phyloP scores from a whole-genome alignment of 352 stramenopile genomes.

The Phytophthora lateralis region DNA sequence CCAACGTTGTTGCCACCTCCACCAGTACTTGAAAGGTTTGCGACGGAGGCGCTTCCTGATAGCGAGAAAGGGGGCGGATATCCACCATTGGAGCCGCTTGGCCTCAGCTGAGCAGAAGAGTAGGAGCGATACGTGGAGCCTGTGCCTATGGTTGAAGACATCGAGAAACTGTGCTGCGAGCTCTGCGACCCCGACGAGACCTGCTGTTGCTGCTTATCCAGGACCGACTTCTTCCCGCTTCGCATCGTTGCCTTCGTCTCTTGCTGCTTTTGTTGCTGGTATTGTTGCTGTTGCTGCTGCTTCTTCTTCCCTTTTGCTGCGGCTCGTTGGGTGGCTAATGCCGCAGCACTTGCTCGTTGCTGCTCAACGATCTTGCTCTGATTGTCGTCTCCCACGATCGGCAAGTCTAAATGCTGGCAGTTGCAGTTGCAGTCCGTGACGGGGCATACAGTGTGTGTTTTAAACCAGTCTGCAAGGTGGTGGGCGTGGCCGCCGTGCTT shows the following conservation, averaged over 20 bases:
- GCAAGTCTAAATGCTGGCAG: slow-evolving; percentile 85
- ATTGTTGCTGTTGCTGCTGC: slow-evolving; percentile 26
- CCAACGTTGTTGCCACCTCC: slow-evolving; percentile 23
- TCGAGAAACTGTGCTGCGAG: slow-evolving; percentile 41
- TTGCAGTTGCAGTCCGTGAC: slow-evolving; percentile 94
- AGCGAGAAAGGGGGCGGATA: slow-evolving; percentile 47
- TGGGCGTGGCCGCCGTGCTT: slow-evolving; percentile 93
- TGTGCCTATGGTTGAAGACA: slow-evolving; percentile 40
- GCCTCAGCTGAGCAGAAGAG: slow-evolving; percentile 41
- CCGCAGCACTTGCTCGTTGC: slow-evolving; percentile 35
- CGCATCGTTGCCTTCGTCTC: slow-evolving; percentile 28
- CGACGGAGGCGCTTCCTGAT: slow-evolving; percentile 36
- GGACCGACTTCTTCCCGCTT: slow-evolving; percentile 30
- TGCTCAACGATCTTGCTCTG: slow-evolving; percentile 48
- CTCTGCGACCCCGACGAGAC: slow-evolving; percentile 19
- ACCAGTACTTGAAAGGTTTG: slow-evolving; percentile 26
- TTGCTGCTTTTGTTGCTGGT: slow-evolving; percentile 31
- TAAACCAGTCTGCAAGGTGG: slow-evolving; percentile 95
- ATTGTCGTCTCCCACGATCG: slow-evolving; percentile 61
- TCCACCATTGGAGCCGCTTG: slow-evolving; percentile 26
- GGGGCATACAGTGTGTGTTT: slow-evolving; percentile 87
- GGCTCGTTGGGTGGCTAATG: slow-evolving; percentile 30
- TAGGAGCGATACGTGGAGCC: slow-evolving; percentile 35
- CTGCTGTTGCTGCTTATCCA: slow-evolving; percentile 37
- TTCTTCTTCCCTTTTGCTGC: slow-evolving; percentile 38